These are phyloP conservation scores for Linum trigynum DNA, from an alignment of 345 rosid genomes.

Conservation along the genomic window DNA sequence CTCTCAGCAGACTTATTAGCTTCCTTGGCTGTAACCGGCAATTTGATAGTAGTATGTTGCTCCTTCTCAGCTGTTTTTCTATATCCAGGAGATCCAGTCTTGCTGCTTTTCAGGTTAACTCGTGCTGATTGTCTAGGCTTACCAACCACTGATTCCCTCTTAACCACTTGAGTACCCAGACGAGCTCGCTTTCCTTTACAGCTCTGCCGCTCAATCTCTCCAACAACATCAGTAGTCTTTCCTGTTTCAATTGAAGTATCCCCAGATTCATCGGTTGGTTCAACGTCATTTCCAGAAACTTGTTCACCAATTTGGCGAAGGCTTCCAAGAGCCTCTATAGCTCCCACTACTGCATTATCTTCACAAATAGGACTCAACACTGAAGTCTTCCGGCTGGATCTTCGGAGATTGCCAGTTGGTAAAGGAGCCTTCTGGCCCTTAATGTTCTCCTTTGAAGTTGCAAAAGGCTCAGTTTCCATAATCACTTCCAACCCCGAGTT, in stretches of 20 bases:
- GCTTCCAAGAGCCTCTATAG: not conserved
- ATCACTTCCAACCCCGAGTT: conserved; percentile 9
- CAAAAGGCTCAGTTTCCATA: conserved; percentile 10
- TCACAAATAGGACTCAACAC: conserved; percentile 11
- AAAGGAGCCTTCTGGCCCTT: conserved; percentile 9
- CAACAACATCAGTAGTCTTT: conserved; percentile 4
- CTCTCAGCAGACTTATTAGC: not conserved
- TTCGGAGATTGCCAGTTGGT: conserved; percentile 13
- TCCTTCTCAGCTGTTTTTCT: too few relatives aligned
- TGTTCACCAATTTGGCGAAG: not conserved
- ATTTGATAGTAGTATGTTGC: not conserved
- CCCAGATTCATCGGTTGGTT: conserved; percentile 1
- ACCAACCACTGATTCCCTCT: conserved; percentile 13
- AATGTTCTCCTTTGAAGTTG: conserved; percentile 6
- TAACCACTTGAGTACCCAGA: conserved; percentile 1
- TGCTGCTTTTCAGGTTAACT: conserved; percentile 1
- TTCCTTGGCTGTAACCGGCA: not conserved
- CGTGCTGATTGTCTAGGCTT: conserved; percentile 16
- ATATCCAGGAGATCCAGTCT: not conserved
- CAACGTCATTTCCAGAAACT: conserved; percentile 1
- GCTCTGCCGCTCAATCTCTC: conserved; percentile 1
- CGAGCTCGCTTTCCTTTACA: conserved; percentile 6
- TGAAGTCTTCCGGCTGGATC: conserved; percentile 23
- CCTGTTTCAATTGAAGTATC: conserved; percentile 3
- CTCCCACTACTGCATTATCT: not conserved